phyloP scores from a whole-genome alignment of 225 moss, liverwort and hornwort genomes.

The Antitrichia curtipendula region DNA sequence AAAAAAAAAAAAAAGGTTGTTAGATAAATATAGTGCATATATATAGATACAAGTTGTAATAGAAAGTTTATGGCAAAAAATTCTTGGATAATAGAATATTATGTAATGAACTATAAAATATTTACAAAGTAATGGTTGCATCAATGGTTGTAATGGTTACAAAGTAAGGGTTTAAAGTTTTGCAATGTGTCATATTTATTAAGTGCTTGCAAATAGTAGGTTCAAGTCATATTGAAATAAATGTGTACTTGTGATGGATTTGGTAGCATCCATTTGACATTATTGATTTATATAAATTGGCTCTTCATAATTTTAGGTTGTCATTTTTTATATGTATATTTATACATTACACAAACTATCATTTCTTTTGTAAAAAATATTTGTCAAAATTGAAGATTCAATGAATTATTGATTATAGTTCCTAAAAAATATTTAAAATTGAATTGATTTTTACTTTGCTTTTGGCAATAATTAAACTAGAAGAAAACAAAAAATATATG shows the following conservation, averaged over 20 bases:
- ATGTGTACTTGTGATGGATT: background rate
- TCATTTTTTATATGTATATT: rapidly evolving
- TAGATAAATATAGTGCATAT: background rate
- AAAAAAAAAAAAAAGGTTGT: too few species aligned
- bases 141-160: background rate
- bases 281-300: background rate
- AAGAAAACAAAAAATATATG: background rate
- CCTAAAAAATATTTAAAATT: background rate
- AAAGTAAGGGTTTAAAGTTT: background rate
- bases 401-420: background rate
- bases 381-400: background rate
- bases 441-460: background rate
- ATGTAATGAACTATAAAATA: background rate
- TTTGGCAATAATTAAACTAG: rapidly evolving
- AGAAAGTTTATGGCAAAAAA: background rate
- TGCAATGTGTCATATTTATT: background rate
- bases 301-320: background rate
- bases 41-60: rapidly evolving
- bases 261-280: rapidly evolving
- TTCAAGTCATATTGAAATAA: background rate
- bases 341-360: background rate
- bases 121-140: background rate
- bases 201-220: background rate
- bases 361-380: background rate
- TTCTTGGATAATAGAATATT: background rate